Conservation (phyloP, 768 basidiomycete genomes). For the Russula sp. region DNA sequence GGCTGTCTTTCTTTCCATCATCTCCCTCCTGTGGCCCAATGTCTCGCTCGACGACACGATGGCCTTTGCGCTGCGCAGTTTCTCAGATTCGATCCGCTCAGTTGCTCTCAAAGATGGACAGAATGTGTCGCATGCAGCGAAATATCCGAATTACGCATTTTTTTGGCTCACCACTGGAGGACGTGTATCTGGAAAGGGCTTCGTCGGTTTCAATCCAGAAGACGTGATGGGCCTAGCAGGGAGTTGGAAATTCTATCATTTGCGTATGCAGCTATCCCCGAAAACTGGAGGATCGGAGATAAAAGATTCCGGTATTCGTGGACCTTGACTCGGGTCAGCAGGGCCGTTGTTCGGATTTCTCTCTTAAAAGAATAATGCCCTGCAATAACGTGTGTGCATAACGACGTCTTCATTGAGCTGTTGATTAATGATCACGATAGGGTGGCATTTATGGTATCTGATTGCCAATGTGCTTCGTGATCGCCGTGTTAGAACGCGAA, state of each 20-base stretch:
- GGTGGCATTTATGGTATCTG: too few species aligned
- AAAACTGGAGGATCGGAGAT: too few species aligned
- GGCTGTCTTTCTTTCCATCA: slow-evolving; percentile 4
- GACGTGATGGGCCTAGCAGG: slow-evolving; percentile 32
- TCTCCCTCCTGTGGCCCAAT: neutral
- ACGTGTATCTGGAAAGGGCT: slow-evolving; percentile 24
- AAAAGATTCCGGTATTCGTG: too few species aligned
- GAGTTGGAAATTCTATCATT: slow-evolving; percentile 31
- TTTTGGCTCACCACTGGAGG: slow-evolving; percentile 19
- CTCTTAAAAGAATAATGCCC: too few species aligned
- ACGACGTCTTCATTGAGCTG: too few species aligned
- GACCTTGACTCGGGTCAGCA: too few species aligned
- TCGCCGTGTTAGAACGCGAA: too few species aligned
- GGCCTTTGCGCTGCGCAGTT: slow-evolving; percentile 38
- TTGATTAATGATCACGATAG: too few species aligned
- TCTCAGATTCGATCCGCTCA: neutral
- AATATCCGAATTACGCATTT: slow-evolving; percentile 31
- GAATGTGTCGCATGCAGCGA: slow-evolving; percentile 17
- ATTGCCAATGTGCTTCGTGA: too few species aligned
- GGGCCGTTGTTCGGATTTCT: too few species aligned
- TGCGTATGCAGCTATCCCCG: too few species aligned
- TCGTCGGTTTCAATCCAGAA: slow-evolving; percentile 29
- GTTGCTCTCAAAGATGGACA: slow-evolving; percentile 30
- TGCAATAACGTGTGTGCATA: too few species aligned
- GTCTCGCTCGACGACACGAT: slow-evolving; percentile 42